A percentile compares a stretch with the other conserved stretches of the same genome.
Conservation (phyloP, 331 rosid species). For the Stylosanthes scabra region DNA sequence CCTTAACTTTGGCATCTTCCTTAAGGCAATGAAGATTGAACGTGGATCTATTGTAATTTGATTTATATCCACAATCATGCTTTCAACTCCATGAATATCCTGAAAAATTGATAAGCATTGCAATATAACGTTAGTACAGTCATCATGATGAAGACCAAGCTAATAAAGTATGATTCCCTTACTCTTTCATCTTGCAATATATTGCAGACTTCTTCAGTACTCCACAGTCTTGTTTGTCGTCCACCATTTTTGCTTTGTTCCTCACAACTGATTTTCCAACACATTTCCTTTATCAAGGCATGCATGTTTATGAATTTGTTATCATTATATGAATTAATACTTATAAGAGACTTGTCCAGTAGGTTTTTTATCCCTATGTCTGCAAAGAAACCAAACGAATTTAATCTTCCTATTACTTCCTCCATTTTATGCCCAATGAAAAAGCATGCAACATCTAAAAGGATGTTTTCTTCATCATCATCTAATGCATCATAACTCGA, state of each 20-base stretch:
- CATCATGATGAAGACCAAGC: neutral
- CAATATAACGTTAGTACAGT: too few species aligned
- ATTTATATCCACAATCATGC: neutral
- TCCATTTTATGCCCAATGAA: neutral
- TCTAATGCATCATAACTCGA: too few species aligned
- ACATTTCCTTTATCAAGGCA: too few species aligned
- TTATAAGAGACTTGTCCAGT: slow-evolving; percentile 4
- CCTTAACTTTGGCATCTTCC: slow-evolving; percentile 2
- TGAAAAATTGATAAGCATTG: neutral
- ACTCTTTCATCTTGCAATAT: slow-evolving; percentile 25
- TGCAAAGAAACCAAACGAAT: neutral
- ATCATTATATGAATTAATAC: rapidly evolving
- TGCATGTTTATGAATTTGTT: too few species aligned
- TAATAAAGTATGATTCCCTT: neutral
- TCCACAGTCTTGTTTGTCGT: slow-evolving; percentile 20
- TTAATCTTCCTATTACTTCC: neutral
- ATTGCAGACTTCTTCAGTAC: neutral
- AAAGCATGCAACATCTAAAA: neutral
- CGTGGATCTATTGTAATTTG: neutral
- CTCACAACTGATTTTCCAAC: neutral
- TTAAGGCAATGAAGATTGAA: neutral
- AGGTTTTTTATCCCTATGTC: slow-evolving; percentile 10
- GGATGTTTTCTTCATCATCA: too few species aligned
- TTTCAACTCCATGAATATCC: slow-evolving; percentile 18
- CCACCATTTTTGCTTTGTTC: slow-evolving; percentile 3